These are phyloP conservation scores for slime mould (Dictyostelium discoideum) DNA, from an alignment of 78 protist species.

Conservation along the genomic window DNA sequence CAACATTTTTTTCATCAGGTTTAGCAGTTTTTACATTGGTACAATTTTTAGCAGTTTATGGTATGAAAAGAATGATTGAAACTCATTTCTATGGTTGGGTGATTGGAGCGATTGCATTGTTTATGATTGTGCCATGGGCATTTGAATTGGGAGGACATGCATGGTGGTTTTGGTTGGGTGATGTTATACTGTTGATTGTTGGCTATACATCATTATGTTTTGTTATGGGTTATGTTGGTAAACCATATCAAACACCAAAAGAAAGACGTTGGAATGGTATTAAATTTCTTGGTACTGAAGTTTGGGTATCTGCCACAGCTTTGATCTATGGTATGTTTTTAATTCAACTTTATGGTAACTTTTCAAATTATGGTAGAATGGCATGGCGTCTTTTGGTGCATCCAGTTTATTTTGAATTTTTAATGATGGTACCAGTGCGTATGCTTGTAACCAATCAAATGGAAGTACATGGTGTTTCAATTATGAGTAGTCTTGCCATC, in stretches of 20 bases:
- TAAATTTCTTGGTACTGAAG: slow-evolving; percentile 41
- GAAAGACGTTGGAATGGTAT: slow-evolving; percentile 43
- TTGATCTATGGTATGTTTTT: slow-evolving; percentile 70
- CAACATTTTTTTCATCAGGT: slow-evolving; percentile 34
- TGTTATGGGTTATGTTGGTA: slow-evolving; percentile 74
- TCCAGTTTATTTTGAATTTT: slow-evolving; percentile 61
- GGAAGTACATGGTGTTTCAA: slow-evolving; percentile 60
- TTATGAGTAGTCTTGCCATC: slow-evolving; percentile 56
- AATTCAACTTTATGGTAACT: slow-evolving; percentile 59
- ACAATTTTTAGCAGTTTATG: slow-evolving; percentile 62
- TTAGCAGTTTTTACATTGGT: slow-evolving; percentile 55
- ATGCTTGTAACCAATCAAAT: slow-evolving; percentile 66
- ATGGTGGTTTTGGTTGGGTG: slow-evolving; percentile 73
- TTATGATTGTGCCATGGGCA: slow-evolving; percentile 54
- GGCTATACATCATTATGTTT: slow-evolving; percentile 57
- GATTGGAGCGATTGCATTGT: slow-evolving; percentile 44
- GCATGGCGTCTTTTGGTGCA: slow-evolving; percentile 78
- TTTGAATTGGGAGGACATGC: slow-evolving; percentile 33
- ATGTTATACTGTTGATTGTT: slow-evolving; percentile 26
- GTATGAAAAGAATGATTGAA: slow-evolving; percentile 56
- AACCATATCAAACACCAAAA: slow-evolving; percentile 45
- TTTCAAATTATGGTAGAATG: slow-evolving; percentile 16
- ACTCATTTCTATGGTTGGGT: slow-evolving; percentile 56
- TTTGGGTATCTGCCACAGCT: slow-evolving; percentile 53
- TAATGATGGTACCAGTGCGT: slow-evolving; percentile 78